These are phyloP conservation scores for Calonectria naviculata DNA, from an alignment of 2,329 filamentous ascomycete genomes.

Conservation along the genomic window DNA sequence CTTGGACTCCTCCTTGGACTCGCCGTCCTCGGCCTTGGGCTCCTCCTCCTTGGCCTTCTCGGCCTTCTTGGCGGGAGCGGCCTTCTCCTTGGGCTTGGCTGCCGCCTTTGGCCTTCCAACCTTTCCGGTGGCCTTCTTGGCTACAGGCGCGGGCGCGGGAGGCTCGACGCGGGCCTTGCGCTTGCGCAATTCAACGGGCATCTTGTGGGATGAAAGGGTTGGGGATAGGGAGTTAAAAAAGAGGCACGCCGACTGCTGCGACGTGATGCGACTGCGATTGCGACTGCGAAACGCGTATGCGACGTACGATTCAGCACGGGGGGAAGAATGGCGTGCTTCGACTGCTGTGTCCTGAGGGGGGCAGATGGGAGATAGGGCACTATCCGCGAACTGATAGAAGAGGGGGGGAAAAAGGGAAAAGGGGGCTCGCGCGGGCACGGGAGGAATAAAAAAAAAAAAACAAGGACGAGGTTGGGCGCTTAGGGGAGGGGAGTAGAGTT, in stretches of 20 bases:
- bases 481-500: slow-evolving; percentile 16
- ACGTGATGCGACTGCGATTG: slow-evolving; percentile 24
- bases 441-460: slow-evolving; percentile 26
- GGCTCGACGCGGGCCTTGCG: slow-evolving; percentile 65
- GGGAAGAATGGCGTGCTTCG: slow-evolving; percentile 1
- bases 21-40: slow-evolving; percentile 22
- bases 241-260: slow-evolving; percentile 9
- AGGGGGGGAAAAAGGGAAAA: neutral
- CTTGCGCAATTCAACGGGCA: slow-evolving; percentile 71
- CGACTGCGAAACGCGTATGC: slow-evolving; percentile 33
- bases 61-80: slow-evolving; percentile 39
- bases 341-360: neutral
- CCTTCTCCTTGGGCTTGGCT: slow-evolving; percentile 43
- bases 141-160: slow-evolving; percentile 55
- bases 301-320: slow-evolving; percentile 13
- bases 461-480: slow-evolving; percentile 37
- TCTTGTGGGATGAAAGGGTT: slow-evolving; percentile 40
- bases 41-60: slow-evolving; percentile 42
- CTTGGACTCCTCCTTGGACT: slow-evolving; percentile 25
- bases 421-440: neutral
- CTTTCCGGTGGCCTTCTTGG: slow-evolving; percentile 50
- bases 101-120: slow-evolving; percentile 48
- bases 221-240: slow-evolving; percentile 7
- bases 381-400: slow-evolving; percentile 14
- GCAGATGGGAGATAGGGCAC: slow-evolving; percentile 11